phyloP scores from a whole-genome alignment of 176 grass and related monocot species.

The Ensete ventricosum region DNA sequence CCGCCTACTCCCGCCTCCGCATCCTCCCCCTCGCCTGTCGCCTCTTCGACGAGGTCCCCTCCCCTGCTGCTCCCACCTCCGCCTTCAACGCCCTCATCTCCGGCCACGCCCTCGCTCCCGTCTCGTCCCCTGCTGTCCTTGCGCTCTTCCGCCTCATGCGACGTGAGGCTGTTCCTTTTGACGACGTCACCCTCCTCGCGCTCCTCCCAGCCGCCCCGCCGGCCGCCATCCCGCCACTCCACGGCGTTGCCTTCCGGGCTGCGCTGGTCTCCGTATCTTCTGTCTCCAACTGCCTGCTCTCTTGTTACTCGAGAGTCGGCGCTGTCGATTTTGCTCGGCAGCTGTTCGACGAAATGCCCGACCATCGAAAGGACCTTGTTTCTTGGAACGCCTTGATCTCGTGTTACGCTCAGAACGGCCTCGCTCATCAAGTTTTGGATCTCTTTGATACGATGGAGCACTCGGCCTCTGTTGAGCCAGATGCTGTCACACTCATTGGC shows the following conservation, averaged over 20 bases:
- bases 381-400: constrained; percentile 64
- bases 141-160: constrained; percentile 45
- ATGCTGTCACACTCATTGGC: constrained; percentile 43
- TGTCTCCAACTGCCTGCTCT: constrained; percentile 51
- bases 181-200: constrained; percentile 47
- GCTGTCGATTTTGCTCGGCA: constrained; percentile 28
- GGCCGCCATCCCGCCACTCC: constrained; percentile 33
- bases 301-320: constrained; percentile 30
- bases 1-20: constrained; percentile 42
- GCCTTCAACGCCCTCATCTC: constrained; percentile 70
- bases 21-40: constrained; percentile 36
- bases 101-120: constrained; percentile 32
- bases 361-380: constrained; percentile 35
- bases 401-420: constrained; percentile 47
- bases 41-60: constrained; percentile 8
- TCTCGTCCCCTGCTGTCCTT: constrained; percentile 25
- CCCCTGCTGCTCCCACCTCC: constrained; percentile 16
- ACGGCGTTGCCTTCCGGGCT: constrained; percentile 23
- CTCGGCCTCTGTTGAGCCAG: constrained; percentile 28
- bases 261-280: constrained; percentile 7
- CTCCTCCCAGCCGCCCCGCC: constrained; percentile 32
- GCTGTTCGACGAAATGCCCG: constrained; percentile 48
- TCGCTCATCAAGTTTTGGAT: constrained; percentile 36
- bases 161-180: constrained; percentile 19
- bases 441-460: constrained; percentile 39